Conservation (phyloP, 208 protist genomes). For the Trypanosoma theileri region DNA sequence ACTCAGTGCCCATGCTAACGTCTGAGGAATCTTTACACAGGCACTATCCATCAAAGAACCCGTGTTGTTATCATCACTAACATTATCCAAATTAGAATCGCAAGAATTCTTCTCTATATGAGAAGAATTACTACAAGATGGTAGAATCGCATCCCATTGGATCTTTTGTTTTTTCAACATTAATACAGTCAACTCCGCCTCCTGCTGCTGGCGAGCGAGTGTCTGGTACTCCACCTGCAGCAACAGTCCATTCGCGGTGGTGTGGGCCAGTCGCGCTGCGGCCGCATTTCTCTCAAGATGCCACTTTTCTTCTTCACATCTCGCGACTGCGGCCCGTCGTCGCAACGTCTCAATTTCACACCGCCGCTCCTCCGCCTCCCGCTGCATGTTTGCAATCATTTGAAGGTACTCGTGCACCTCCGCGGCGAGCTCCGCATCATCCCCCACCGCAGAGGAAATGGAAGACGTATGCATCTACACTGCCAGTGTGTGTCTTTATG, state of each 20-base stretch:
- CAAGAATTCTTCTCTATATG: no score
- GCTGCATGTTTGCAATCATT: conserved; percentile 23
- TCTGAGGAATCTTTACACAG: neutral
- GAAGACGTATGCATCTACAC: neutral
- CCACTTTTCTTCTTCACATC: neutral
- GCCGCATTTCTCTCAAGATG: neutral
- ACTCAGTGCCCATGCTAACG: neutral
- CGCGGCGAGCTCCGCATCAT: neutral
- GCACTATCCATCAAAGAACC: neutral
- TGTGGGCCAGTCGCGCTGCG: conserved; percentile 7
- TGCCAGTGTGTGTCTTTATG: neutral
- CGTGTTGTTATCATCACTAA: neutral
- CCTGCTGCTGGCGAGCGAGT: neutral
- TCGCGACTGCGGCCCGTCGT: neutral
- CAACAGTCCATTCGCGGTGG: conserved; percentile 8
- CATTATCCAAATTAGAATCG: neutral
- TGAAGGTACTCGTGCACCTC: conserved; percentile 27
- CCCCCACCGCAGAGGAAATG: neutral
- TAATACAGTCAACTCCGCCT: neutral
- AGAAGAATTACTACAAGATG: no score
- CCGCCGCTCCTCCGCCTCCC: conserved; percentile 18
- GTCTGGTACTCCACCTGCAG: conserved; percentile 13
- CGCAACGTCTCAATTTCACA: conserved; percentile 10
- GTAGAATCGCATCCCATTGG: neutral
- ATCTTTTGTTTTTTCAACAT: neutral